Evolutionary conservation across 1,284 basidiomycete genomes (phyloP), one percentile per base, ranked within the genome.

Genomic region (Malassezia pachydermatis): DNA sequence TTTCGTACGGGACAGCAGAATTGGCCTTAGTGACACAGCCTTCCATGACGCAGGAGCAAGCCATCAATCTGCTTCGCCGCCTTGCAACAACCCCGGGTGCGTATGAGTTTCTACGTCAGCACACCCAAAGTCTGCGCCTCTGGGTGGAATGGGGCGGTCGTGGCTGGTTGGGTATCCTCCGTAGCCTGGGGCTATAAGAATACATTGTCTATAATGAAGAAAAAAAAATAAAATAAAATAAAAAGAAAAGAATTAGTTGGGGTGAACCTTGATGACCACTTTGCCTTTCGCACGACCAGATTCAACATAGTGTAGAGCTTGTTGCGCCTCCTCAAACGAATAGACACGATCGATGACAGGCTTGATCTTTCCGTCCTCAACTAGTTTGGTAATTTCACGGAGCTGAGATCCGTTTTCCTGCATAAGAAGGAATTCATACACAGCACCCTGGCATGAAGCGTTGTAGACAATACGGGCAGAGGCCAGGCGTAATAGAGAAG

Each of bases 151-250:
- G 50, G 50, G 50, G 50, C 11, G 50, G 50, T 5, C 44, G 45
- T 7, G 50, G 50, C 27, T 52, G 50, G 50, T 35, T 52, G 13
- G 50, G 50, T 52, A 43, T 33, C 43, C 24, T 47, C 25, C 49
- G 49, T 22, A 51, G 49, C 24, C 42, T 16, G 22, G 36, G 36
- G 23, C 22, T 45, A 13, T 46, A 33, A 33, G 24, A 20, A 10
- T 19, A 36, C 19, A 11, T 16, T 17, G 23, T 10, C n/a, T n/a
- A n/a, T n/a, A n/a, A n/a, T n/a, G n/a, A n/a, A n/a, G n/a, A n/a
- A n/a, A n/a, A n/a, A n/a, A n/a, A n/a, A n/a, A n/a, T n/a, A n/a
- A n/a, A n/a, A n/a, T n/a, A n/a, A n/a, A n/a, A n/a, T n/a, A n/a
- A n/a, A n/a, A n/a, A n/a, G n/a, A n/a, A n/a, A n/a, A n/a, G n/a